Conservation (phyloP, 2,329 filamentous ascomycete species). For the Trichophyton simii region DNA sequence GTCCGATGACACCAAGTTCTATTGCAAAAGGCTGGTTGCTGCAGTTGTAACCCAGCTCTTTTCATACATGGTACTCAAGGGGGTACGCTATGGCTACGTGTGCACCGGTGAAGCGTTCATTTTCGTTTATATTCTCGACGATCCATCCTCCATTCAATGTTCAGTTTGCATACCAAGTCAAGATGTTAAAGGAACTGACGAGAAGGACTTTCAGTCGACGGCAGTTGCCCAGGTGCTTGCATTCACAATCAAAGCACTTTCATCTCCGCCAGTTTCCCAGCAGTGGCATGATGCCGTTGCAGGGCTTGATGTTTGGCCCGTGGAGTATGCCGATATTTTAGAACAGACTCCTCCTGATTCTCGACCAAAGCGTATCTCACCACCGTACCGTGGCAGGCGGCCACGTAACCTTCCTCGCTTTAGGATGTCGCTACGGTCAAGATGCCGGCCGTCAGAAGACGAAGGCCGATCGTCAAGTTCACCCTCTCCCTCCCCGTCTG, state of each 20-base stretch:
- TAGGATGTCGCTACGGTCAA: constrained; percentile 3
- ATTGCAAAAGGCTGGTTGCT: constrained; percentile 17
- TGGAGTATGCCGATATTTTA: constrained; percentile 18
- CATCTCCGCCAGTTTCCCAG: neutral
- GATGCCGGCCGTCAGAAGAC: constrained; percentile 6
- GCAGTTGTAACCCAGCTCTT: constrained; percentile 20
- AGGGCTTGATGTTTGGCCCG: constrained; percentile 23
- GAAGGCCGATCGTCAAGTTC: constrained; percentile 1
- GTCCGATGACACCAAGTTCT: constrained; percentile 17
- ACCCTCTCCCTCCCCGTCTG: neutral
- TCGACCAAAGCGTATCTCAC: constrained; percentile 5
- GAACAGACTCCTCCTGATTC: constrained; percentile 5
- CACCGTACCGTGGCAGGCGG: constrained; percentile 1
- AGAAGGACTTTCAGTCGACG: constrained; percentile 26
- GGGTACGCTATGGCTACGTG: constrained; percentile 20
- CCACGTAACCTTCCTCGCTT: constrained; percentile 5
- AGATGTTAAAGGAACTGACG: constrained; percentile 15
- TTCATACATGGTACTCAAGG: constrained; percentile 20
- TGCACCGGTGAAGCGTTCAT: constrained; percentile 22
- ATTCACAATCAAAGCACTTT: constrained; percentile 17
- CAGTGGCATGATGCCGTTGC: constrained; percentile 8
- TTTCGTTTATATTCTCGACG: constrained; percentile 13
- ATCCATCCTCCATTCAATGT: constrained; percentile 3
- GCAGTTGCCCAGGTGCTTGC: constrained; percentile 30
- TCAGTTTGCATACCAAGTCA: neutral